Evolutionary conservation across 768 basidiomycete species (phyloP).

Genomic region (Baorangia bicolor): DNA sequence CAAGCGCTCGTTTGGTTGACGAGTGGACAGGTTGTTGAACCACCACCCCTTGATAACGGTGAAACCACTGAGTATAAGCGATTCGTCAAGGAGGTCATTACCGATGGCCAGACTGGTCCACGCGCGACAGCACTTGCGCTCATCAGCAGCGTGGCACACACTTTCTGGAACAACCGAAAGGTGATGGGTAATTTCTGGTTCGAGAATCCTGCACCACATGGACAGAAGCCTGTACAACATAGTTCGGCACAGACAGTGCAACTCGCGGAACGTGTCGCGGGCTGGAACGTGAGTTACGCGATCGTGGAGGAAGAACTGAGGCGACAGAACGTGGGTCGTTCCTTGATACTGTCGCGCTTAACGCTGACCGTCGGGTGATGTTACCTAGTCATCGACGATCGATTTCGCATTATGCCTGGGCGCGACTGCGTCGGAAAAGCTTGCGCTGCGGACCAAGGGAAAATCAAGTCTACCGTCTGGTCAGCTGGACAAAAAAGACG

Average conservation of each 20-base stretch:
- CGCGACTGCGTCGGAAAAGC: constrained; percentile 78
- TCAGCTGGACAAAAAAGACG: constrained; percentile 94
- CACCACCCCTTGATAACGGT: constrained; percentile 89
- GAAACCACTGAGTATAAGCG: constrained; percentile 93
- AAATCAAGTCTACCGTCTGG: constrained; percentile 44
- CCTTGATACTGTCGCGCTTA: constrained; percentile 17
- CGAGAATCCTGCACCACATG: constrained; percentile 49
- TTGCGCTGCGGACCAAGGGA: constrained; percentile 78
- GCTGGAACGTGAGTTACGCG: constrained; percentile 85
- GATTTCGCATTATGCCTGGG: constrained; percentile 94
- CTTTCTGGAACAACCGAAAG: constrained; percentile 76
- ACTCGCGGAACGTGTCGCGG: constrained; percentile 81
- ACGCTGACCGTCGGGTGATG: constrained; percentile 25
- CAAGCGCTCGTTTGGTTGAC: constrained; percentile 96
- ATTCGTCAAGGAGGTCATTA: constrained; percentile 94
- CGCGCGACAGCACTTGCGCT: constrained; percentile 89
- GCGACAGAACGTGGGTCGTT: constrained; percentile 84
- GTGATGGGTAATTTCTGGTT: constrained; percentile 80
- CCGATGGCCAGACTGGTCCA: constrained; percentile 91
- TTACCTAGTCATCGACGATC: constrained; percentile 86
- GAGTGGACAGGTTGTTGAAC: constrained; percentile 79
- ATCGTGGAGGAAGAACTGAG: constrained; percentile 93
- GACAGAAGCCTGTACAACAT: constrained; percentile 64
- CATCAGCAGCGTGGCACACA: constrained; percentile 75
- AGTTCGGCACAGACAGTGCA: constrained; percentile 77